Evolutionary conservation across 192 early-diverging fungal genomes (phyloP), one percentile per base, ranked within the genome.

Genomic region (Dissophora globulifera): DNA sequence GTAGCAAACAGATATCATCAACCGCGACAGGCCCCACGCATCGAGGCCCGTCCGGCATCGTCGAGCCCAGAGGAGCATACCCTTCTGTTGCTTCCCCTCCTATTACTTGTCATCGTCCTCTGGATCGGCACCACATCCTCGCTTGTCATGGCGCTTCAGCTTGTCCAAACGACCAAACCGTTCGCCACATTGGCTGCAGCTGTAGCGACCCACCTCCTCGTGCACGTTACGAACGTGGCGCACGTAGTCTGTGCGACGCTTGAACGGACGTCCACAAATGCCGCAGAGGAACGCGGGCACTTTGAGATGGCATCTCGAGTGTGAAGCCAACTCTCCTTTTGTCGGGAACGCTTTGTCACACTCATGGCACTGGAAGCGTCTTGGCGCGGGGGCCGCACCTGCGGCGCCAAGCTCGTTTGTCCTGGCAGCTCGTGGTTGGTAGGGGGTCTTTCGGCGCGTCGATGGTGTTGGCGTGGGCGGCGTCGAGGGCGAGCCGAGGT

Each of bases 311-410:
- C 72, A 76, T 2, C 72, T 38, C 0, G 72, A 76, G 58, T 76
- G 72, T 11, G 72, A 76, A 8, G 72, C 72, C 25, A 76, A 31
- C 63, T 76, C 72, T 16, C 72, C 72, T 32, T 76, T 76, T 29
- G 72, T 76, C 0, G 72, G 72, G 64, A 76, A 76, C 1, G 72
- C 72, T 45, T 76, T 76, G 22, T 76, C 72, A 45, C 72, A 76
- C 58, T 76, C 72, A 22, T 66, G 57, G 47, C 72, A 76, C 30
- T 66, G 72, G 53, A 76, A 76, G n/a, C 72, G 57, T 17, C 72
- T 58, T 0, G 62, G 72, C 5, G 58, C 58, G 9, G 72, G 58
- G 6, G 49, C 56, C 7, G 45, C 41, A 1, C 63, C 57, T 13
- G 50, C 22, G 3, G 31, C 57, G 22, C 67, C 50, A 2, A 56